Base-by-base conservation (phyloP, 208 protist species). In the Leishmania mexicana region DNA sequence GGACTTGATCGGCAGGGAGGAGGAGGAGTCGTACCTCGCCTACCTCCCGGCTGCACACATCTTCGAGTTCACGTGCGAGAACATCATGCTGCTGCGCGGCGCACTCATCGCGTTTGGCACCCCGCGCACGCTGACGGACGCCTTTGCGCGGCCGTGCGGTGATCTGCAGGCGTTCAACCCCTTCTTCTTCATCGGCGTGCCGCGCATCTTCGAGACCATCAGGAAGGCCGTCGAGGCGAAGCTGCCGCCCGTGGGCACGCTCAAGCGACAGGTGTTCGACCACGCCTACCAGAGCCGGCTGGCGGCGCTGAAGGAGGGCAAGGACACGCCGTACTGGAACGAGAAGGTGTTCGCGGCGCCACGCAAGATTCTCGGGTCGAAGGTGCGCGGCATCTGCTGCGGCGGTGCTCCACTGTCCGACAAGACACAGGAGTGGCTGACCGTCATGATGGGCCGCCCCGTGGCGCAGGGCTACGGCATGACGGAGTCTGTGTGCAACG, bases 31-130 rank as follows among this genome's bases (percentile, higher is more conserved):
- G 47, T 97, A 98, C 83, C 74, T 96, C 24, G 88, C 94, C 8
- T 99, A 98, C 80, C 91, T 99, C 31, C 97, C 97, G 42, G 67
- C 93, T 1, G 96, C 95, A 15, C 97, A 99, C 90, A 97, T 98
- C 76, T 93, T 98, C 42, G 97, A 99, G 88, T 88, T 98, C 64
- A 77, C 83, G 11, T 90, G 85, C 28, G 78, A 96, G 79, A 91
- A 75, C 51, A 81, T 96, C 75, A 82, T 98, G 53, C 71, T 98
- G n/a, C 60, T 81, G 2, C 83, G 92, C 24, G 94, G 94, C 53
- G 84, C 77, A 21, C 53, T 91, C 60, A 84, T 98, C 79, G 86
- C 93, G 82, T 98, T 95, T 83, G 94, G 93, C 72, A 86, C 40
- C n/a, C 93, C 93, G 40, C 91, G 93, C 64, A 98, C 96, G 57